These are phyloP conservation scores for Prunus dulcis DNA, from an alignment of 306 rosid species.

Conservation along the genomic window DNA sequence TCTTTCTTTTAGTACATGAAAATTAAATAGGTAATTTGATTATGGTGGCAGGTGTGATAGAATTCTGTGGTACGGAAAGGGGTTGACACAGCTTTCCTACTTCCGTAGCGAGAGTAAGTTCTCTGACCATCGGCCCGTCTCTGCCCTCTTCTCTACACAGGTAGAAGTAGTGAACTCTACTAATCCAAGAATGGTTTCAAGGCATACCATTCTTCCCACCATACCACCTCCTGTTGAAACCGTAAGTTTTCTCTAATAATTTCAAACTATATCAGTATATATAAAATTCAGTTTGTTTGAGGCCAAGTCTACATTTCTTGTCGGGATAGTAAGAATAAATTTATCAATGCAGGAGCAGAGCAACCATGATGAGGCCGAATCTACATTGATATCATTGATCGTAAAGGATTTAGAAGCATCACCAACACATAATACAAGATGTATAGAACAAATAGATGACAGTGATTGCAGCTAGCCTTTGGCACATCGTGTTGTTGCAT, in stretches of 20 bases:
- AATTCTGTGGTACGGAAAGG: slow-evolving; percentile 92
- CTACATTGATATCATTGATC: slow-evolving; percentile 33
- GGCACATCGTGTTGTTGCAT: background rate
- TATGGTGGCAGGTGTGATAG: slow-evolving; percentile 76
- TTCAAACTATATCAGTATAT: background rate
- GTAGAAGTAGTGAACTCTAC: slow-evolving; percentile 49
- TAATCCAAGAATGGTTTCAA: slow-evolving; percentile 33
- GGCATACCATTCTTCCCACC: slow-evolving; percentile 29
- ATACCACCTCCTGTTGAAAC: slow-evolving; percentile 27
- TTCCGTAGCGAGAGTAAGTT: slow-evolving; percentile 86
- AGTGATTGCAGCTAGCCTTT: slow-evolving; percentile 12
- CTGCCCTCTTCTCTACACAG: slow-evolving; percentile 81
- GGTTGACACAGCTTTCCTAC: slow-evolving; percentile 77
- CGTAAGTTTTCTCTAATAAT: slow-evolving; percentile 41
- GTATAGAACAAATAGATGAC: slow-evolving; percentile 1
- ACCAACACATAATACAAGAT: slow-evolving; percentile 1
- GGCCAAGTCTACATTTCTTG: background rate
- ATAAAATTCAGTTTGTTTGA: background rate
- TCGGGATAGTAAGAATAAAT: background rate
- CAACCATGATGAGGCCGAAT: slow-evolving; percentile 22
- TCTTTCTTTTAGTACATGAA: background rate
- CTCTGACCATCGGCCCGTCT: slow-evolving; percentile 95
- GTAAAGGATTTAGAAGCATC: slow-evolving; percentile 34
- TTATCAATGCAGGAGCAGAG: slow-evolving; percentile 34
- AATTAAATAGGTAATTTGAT: background rate